These are phyloP conservation scores for Nidularia pulvinata DNA, from an alignment of 768 basidiomycete species.

Conservation along the genomic window DNA sequence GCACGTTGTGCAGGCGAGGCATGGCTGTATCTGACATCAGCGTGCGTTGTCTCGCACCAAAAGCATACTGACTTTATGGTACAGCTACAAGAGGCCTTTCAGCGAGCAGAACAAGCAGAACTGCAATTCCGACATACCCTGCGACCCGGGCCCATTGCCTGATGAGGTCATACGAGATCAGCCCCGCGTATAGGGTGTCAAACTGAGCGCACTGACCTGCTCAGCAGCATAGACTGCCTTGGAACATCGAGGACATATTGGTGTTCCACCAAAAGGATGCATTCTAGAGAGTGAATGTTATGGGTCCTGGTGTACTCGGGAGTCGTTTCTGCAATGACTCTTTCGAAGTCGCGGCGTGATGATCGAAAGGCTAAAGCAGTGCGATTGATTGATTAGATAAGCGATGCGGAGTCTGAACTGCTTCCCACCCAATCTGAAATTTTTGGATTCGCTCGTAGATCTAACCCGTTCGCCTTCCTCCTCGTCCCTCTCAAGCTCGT, in stretches of 20 bases:
- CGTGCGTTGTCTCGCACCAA: neutral
- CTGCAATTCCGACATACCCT: conserved; percentile 52
- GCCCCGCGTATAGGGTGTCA: neutral
- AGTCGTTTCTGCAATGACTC: too few relatives aligned
- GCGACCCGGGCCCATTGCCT: conserved; percentile 88
- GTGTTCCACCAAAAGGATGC: conserved; percentile 74
- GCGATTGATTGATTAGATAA: conserved; percentile 16
- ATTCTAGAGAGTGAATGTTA: conserved; percentile 26
- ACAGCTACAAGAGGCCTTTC: conserved; percentile 47
- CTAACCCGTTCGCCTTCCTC: conserved; percentile 3
- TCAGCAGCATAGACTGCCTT: conserved; percentile 88
- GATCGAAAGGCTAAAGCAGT: neutral
- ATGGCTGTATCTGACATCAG: conserved; percentile 47
- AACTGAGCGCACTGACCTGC: conserved; percentile 49
- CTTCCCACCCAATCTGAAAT: conserved; percentile 20
- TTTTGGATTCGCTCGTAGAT: conserved; percentile 14
- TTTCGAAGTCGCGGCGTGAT: too few relatives aligned
- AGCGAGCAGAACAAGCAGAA: neutral
- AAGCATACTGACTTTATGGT: conserved; percentile 61
- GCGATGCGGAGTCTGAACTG: conserved; percentile 30
- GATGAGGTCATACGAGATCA: conserved; percentile 7
- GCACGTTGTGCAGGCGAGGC: conserved; percentile 77
- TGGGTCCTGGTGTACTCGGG: too few relatives aligned
- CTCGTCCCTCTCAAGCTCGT: conserved; percentile 11
- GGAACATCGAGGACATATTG: conserved; percentile 71